Evolutionary conservation across 768 basidiomycete genomes (phyloP).

Genomic region (Suillus hirtellus): DNA sequence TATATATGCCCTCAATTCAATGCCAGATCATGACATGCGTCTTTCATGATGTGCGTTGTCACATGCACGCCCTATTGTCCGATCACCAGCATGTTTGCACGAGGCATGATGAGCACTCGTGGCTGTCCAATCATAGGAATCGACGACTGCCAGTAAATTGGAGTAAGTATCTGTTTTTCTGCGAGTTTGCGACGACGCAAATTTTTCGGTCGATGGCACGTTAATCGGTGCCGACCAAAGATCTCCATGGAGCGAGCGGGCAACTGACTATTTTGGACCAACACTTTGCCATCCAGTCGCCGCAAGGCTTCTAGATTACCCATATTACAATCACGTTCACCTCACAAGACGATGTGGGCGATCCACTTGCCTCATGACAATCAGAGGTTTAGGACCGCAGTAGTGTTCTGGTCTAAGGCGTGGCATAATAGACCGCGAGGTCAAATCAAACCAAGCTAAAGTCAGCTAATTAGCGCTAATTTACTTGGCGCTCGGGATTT

Average conservation of each 20-base stretch:
- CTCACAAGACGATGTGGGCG: neutral
- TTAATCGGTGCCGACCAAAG: neutral
- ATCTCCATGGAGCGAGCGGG: neutral
- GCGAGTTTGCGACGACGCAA: neutral
- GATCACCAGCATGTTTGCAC: constrained; percentile 3
- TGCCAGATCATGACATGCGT: constrained; percentile 6
- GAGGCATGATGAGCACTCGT: neutral
- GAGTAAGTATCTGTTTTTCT: neutral
- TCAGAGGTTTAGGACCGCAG: neutral
- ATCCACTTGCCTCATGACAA: constrained; percentile 3
- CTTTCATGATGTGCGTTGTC: constrained; percentile 2
- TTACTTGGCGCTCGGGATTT: too few species aligned
- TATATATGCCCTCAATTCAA: constrained; percentile 1
- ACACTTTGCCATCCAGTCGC: neutral
- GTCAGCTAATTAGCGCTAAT: too few species aligned
- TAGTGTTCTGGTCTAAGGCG: neutral
- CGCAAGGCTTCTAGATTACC: neutral
- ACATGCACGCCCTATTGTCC: neutral
- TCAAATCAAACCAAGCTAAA: too few species aligned
- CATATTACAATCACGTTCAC: constrained; percentile 1
- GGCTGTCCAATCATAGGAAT: neutral
- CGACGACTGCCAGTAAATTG: neutral
- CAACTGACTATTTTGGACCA: neutral
- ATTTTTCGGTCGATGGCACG: neutral
- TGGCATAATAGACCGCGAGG: too few species aligned